Evolutionary conservation across 129 eudicot species (phyloP).

Genomic region (Glebionis coronaria): DNA sequence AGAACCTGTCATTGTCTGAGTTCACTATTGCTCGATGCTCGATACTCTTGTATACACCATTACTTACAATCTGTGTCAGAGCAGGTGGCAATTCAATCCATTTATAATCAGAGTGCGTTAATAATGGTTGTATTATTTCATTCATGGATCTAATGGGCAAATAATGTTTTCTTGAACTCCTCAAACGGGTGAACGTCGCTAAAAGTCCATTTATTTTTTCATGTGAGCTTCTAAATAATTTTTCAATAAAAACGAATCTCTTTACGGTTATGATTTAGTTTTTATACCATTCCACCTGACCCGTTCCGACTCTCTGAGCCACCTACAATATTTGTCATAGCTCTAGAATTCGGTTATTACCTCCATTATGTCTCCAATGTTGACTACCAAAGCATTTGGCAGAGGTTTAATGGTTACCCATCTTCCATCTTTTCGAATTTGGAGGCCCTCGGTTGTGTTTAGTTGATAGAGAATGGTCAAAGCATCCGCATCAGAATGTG

Average conservation of each 20-base stretch:
- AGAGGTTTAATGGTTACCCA: slow-evolving; percentile 25
- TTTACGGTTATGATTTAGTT: no score
- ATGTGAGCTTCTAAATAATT: not conserved
- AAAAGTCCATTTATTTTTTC: not conserved
- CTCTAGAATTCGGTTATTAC: not conserved
- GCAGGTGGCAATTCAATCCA: not conserved
- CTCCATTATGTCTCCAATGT: slow-evolving; percentile 29
- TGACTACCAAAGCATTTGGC: slow-evolving; percentile 11
- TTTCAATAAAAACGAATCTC: no score
- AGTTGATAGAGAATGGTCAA: slow-evolving; percentile 26
- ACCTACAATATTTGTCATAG: not conserved
- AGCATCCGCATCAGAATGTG: slow-evolving; percentile 27
- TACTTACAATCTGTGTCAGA: slow-evolving; percentile 49
- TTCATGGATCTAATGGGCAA: not conserved
- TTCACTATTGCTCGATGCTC: slow-evolving; percentile 66
- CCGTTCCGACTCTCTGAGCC: not conserved
- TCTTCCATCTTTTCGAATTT: slow-evolving; percentile 24
- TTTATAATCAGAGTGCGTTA: not conserved
- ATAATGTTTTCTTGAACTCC: not conserved
- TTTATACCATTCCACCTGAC: not conserved
- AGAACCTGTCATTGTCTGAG: slow-evolving; percentile 45
- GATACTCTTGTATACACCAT: slow-evolving; percentile 60
- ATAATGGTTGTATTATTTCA: not conserved
- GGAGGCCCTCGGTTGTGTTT: slow-evolving; percentile 17
- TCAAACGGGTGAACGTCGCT: not conserved